Percentiles rank a stretch among this genome's conserved stretches.
phyloP scores from a whole-genome alignment of 177 flowering plant species.

The Vitis hybrid region DNA sequence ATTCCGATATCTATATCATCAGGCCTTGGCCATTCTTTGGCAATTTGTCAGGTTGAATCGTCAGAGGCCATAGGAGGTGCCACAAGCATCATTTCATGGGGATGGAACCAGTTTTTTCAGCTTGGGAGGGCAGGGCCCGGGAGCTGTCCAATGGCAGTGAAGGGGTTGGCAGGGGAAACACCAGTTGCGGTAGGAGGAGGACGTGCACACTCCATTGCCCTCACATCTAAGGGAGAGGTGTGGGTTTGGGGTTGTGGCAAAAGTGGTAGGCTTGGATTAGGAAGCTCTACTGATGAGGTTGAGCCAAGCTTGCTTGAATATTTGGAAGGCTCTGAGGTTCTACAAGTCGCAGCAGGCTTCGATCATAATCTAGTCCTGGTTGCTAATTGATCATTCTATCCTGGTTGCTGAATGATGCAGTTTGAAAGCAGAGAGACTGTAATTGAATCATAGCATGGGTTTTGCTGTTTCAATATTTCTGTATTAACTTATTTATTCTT shows the following conservation, averaged over 20 bases:
- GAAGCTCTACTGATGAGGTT: conserved; percentile 70
- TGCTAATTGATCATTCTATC: conserved; percentile 26
- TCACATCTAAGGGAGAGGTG: conserved; percentile 55
- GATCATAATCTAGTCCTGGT: conserved; percentile 74
- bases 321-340: conserved; percentile 47
- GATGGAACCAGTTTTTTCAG: conserved; percentile 78
- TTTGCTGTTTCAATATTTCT: no score
- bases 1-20: conserved; percentile 55
- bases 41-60: conserved; percentile 45
- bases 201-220: conserved; percentile 78
- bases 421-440: conserved; percentile 5
- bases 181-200: conserved; percentile 65
- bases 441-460: neutral
- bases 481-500: no score
- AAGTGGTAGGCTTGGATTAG: conserved; percentile 87
- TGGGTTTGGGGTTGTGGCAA: conserved; percentile 93
- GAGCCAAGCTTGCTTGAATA: conserved; percentile 61
- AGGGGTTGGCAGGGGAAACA: conserved; percentile 51
- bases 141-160: conserved; percentile 44
- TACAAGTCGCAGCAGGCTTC: conserved; percentile 74
- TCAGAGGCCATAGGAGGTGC: conserved; percentile 21
- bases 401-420: neutral
- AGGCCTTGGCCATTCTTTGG: conserved; percentile 89
- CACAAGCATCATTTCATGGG: conserved; percentile 63
- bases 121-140: conserved; percentile 66